Conservation (phyloP, 805 yeast genomes). For the Metschnikowia lochheadii region DNA sequence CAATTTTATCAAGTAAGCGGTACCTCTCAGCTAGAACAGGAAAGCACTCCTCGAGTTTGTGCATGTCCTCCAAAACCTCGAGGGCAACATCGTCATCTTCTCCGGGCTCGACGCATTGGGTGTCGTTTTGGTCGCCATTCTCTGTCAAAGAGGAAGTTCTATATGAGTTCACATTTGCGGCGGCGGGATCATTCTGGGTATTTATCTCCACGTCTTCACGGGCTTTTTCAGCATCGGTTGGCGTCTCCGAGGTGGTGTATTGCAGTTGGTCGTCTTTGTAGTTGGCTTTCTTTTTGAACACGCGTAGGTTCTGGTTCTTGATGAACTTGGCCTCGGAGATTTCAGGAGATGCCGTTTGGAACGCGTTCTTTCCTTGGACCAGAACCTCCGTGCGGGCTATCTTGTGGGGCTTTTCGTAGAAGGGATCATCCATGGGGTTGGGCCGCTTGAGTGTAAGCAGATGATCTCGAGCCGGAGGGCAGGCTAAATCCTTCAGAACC, state of each 20-base stretch:
- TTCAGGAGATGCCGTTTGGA: background rate
- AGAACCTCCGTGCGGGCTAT: conserved; percentile 4
- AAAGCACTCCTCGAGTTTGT: conserved; percentile 49
- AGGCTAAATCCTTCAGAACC: conserved; percentile 4
- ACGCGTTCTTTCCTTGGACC: background rate
- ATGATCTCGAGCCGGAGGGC: conserved; percentile 7
- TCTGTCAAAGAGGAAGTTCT: background rate
- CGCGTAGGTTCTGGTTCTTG: conserved; percentile 15
- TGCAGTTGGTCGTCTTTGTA: background rate
- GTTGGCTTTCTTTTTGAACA: conserved; percentile 4
- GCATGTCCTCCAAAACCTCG: conserved; percentile 57
- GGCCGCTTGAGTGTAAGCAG: conserved; percentile 11
- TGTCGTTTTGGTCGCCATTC: background rate
- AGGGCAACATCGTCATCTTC: conserved; percentile 47
- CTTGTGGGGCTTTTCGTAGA: conserved; percentile 22
- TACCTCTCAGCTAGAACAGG: conserved; percentile 48
- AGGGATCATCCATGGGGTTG: conserved; percentile 26
- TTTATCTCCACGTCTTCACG: background rate
- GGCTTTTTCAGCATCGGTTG: conserved; percentile 5
- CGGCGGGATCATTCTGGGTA: background rate
- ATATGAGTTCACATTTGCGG: background rate
- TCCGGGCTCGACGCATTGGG: background rate
- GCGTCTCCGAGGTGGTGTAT: background rate
- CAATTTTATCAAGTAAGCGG: conserved; percentile 53
- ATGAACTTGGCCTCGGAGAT: conserved; percentile 10